A percentile compares a stretch with the other conserved stretches of the same genome.
Conservation (phyloP, 805 yeast genomes). For the Kodamaea fukazawae region DNA sequence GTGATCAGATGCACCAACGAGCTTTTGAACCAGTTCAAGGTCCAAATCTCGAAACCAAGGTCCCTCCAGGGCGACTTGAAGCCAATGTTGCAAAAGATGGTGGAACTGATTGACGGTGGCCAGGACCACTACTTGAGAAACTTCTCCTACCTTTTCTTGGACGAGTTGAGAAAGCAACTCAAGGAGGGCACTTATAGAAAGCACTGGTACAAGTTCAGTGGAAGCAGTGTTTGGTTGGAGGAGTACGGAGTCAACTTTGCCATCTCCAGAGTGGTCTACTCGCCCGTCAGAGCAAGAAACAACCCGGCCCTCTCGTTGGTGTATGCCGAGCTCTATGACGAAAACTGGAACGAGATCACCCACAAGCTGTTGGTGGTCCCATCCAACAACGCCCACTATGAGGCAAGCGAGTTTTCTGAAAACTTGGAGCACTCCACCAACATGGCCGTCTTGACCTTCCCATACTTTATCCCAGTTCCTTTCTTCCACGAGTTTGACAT, state of each 20-base stretch:
- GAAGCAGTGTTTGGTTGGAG: slow-evolving; percentile 51
- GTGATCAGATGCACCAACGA: slow-evolving; percentile 3
- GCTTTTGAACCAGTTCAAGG: slow-evolving; percentile 3
- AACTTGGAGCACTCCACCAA: slow-evolving; percentile 15
- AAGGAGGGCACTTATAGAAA: slow-evolving; percentile 9
- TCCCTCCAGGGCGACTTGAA: slow-evolving; percentile 5
- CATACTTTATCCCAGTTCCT: slow-evolving; percentile 29
- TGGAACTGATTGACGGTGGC: slow-evolving; percentile 4
- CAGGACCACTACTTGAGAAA: slow-evolving; percentile 4
- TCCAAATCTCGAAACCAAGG: slow-evolving; percentile 1
- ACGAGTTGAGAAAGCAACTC: slow-evolving; percentile 16
- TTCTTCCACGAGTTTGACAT: slow-evolving; percentile 24
- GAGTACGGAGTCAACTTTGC: slow-evolving; percentile 49
- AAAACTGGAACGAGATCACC: slow-evolving; percentile 22
- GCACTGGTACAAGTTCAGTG: slow-evolving; percentile 48
- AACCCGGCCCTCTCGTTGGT: slow-evolving; percentile 25
- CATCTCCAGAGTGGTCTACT: slow-evolving; percentile 35
- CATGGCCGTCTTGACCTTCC: slow-evolving; percentile 20
- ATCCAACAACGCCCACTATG: slow-evolving; percentile 10
- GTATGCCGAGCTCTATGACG: slow-evolving; percentile 23
- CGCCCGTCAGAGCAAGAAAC: slow-evolving; percentile 23
- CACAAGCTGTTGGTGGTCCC: slow-evolving; percentile 25
- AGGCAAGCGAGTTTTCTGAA: no score
- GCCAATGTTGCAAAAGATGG: slow-evolving; percentile 4
- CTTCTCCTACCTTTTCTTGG: slow-evolving; percentile 15